These are phyloP conservation scores for Stagonosporopsis chrysanthemi DNA, from an alignment of 2,329 filamentous ascomycete genomes.

Conservation along the genomic window DNA sequence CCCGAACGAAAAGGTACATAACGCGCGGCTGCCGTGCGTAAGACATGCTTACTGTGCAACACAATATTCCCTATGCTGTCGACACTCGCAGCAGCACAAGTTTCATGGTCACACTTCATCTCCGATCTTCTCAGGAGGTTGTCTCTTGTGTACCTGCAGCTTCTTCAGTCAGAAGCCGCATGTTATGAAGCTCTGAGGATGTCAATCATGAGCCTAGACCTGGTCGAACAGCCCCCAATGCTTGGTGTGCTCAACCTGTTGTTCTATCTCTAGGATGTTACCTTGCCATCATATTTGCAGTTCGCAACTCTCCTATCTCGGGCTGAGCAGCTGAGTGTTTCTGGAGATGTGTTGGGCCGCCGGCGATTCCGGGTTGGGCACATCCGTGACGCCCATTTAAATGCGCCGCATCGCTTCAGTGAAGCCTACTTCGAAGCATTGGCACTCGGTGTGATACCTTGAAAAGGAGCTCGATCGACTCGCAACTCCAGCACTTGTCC, in stretches of 20 bases:
- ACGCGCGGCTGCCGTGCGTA: slow-evolving; percentile 6
- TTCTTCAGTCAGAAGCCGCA: background rate
- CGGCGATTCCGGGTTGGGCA: slow-evolving; percentile 8
- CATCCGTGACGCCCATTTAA: background rate
- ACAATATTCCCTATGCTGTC: background rate
- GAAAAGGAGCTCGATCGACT: slow-evolving; percentile 11
- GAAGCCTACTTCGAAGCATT: slow-evolving; percentile 1
- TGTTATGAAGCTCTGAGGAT: background rate
- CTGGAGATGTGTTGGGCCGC: slow-evolving; percentile 2
- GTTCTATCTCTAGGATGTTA: background rate
- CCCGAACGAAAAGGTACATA: background rate
- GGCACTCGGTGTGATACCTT: slow-evolving; percentile 1
- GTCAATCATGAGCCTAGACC: background rate
- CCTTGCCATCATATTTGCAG: background rate
- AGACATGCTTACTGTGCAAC: slow-evolving; percentile 7
- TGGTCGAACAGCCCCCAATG: background rate
- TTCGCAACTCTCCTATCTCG: background rate
- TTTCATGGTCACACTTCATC: background rate
- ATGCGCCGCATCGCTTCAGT: slow-evolving; percentile 1
- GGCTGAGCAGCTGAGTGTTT: background rate
- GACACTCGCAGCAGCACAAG: slow-evolving; percentile 1
- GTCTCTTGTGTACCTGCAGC: background rate
- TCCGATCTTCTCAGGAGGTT: background rate
- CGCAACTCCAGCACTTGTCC: background rate
- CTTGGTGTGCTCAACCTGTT: background rate